Conservation (phyloP, 2,329 filamentous ascomycete genomes). For the Verticillium dahliae region DNA sequence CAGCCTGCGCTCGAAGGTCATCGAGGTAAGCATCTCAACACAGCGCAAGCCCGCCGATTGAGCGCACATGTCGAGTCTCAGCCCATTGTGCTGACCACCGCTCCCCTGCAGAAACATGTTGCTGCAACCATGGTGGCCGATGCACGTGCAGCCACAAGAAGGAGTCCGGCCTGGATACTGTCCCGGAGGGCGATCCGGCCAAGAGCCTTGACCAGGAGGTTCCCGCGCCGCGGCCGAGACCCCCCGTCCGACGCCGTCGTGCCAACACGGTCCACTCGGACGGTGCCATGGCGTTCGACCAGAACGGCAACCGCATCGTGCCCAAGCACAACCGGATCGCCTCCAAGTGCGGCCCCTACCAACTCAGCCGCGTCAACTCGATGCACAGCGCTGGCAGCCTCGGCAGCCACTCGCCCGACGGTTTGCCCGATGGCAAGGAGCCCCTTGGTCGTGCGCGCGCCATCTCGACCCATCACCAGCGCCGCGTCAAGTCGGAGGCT, state of each 20-base stretch:
- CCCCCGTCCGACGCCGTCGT: slow-evolving; percentile 41
- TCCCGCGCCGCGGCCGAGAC: slow-evolving; percentile 28
- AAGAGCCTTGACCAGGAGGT: slow-evolving; percentile 32
- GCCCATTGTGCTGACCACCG: neutral
- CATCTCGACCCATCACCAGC: slow-evolving; percentile 36
- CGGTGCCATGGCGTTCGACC: slow-evolving; percentile 51
- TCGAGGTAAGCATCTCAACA: slow-evolving; percentile 42
- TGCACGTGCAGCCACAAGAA: slow-evolving; percentile 62
- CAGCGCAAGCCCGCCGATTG: neutral
- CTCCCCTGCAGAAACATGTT: slow-evolving; percentile 50
- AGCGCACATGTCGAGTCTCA: no score
- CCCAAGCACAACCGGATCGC: slow-evolving; percentile 55
- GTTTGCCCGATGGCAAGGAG: slow-evolving; percentile 27
- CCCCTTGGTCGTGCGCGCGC: slow-evolving; percentile 26
- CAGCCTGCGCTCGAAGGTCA: slow-evolving; percentile 51
- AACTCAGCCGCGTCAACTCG: slow-evolving; percentile 51
- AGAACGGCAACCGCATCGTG: slow-evolving; percentile 57
- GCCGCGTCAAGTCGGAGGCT: slow-evolving; percentile 54
- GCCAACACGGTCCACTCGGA: slow-evolving; percentile 59
- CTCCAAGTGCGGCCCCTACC: slow-evolving; percentile 57
- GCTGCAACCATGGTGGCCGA: slow-evolving; percentile 62
- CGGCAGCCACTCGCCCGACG: slow-evolving; percentile 38
- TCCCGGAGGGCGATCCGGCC: slow-evolving; percentile 54
- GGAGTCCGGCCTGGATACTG: slow-evolving; percentile 52
- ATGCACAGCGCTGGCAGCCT: slow-evolving; percentile 46